phyloP scores from a whole-genome alignment of 805 yeast species.

The Wickerhamiella cacticola region DNA sequence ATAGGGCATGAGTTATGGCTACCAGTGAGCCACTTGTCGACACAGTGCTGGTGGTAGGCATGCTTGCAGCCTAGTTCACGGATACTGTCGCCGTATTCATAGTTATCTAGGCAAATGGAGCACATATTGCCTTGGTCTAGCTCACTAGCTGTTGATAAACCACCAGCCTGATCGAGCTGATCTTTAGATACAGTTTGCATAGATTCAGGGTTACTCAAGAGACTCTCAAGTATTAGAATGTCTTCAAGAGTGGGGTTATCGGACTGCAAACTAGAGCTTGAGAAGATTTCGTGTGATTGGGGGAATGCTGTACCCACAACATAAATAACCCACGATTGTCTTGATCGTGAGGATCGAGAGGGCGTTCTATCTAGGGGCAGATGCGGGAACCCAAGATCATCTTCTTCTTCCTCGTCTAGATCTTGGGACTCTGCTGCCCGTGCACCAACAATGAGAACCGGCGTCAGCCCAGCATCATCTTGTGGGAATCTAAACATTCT shows the following conservation, averaged over 20 bases:
- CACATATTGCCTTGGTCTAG: constrained; percentile 18
- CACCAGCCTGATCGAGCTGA: constrained; percentile 34
- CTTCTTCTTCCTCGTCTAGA: neutral
- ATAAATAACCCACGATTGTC: constrained; percentile 41
- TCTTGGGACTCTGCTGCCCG: constrained; percentile 29
- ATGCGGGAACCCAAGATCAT: constrained; percentile 1
- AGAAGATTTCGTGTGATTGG: constrained; percentile 38
- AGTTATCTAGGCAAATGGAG: constrained; percentile 40
- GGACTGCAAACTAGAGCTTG: constrained; percentile 37
- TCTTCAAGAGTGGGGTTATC: constrained; percentile 44
- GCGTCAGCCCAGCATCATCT: constrained; percentile 27
- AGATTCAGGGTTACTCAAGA: constrained; percentile 36
- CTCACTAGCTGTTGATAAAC: constrained; percentile 17
- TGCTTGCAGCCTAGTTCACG: constrained; percentile 41
- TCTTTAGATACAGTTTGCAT: constrained; percentile 35
- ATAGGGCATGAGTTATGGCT: constrained; percentile 49
- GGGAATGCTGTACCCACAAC: constrained; percentile 47
- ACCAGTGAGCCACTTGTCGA: constrained; percentile 45
- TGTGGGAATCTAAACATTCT: constrained; percentile 22
- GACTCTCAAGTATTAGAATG: constrained; percentile 35
- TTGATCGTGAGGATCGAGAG: neutral
- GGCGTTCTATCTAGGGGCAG: neutral
- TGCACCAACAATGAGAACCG: constrained; percentile 40
- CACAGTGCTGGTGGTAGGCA: constrained; percentile 42
- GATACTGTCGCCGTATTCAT: constrained; percentile 36